Percentiles rank a stretch among this genome's conserved stretches.
Conservation (phyloP, 2,329 filamentous ascomycete species). For the Ceratocystis destructans region DNA sequence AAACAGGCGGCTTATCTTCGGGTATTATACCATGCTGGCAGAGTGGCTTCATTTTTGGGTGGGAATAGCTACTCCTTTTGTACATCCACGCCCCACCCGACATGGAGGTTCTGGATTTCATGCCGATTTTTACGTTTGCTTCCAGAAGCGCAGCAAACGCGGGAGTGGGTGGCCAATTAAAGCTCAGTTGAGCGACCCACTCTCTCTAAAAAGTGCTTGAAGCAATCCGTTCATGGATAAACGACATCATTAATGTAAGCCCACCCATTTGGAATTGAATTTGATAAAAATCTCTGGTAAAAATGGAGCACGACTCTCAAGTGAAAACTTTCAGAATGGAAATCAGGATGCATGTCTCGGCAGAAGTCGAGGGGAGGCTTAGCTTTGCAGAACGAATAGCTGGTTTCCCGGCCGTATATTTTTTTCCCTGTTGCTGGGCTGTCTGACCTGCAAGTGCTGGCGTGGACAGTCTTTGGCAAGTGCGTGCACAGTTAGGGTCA, state of each 20-base stretch:
- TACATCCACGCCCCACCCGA: constrained; percentile 11
- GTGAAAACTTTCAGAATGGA: neutral
- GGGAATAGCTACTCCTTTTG: neutral
- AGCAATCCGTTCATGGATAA: neutral
- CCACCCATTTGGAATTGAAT: neutral
- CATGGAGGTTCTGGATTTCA: constrained; percentile 10
- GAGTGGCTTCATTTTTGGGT: neutral
- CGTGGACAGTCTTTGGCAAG: too few relatives aligned
- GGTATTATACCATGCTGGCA: constrained; percentile 7
- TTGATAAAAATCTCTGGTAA: neutral
- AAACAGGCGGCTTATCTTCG: constrained; percentile 12
- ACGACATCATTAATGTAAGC: neutral
- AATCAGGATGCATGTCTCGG: neutral
- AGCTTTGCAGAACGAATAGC: neutral
- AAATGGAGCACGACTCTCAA: neutral
- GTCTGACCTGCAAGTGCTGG: neutral
- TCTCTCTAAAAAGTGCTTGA: neutral
- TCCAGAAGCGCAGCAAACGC: constrained; percentile 17
- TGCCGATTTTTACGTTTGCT: constrained; percentile 14
- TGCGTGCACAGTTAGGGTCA: neutral
- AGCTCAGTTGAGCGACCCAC: constrained; percentile 5
- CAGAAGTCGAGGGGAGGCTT: neutral
- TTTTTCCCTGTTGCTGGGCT: neutral
- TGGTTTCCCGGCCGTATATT: neutral
- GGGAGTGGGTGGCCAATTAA: constrained; percentile 13